Evolutionary conservation across 75 land plant species (phyloP), one percentile per base, ranked within the genome.

Genomic region (Pinus tabuliformis): DNA sequence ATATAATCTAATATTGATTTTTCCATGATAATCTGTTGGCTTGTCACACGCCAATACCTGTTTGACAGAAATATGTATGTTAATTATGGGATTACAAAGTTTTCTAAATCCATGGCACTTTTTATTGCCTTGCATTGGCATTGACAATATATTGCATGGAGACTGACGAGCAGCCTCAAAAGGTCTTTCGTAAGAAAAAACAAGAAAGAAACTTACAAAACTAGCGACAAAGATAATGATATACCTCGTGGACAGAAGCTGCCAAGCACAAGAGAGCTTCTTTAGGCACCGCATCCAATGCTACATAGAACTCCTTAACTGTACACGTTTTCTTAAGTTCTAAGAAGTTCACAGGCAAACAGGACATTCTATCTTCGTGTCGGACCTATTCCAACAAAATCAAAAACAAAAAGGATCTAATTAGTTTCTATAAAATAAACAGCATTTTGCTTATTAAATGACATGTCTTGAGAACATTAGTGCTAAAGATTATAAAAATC

Each of bases 211-310:
- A n/a, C 11, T 66, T 66, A 18, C 9, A 37, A 68, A 68, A 68
- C 49, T 39, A 68, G 42, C 42, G 20, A 36, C 49, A 64, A 9
- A 21, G 42, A 6, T 20, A 21, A 66, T 66, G 49, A 49, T 7
- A 45, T 80, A 96, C 99, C 93, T 89, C 84, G 60, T 96, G 94
- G 81, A 87, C 84, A 26, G 99, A 95, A 65, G 93, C 97, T 58
- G 92, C 90, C 82, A 90, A 81, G 78, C 99, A 96, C 33, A 82
- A 81, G 33, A 96, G 87, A 74, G 97, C 95, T 62, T 92, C 92
- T 56, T 82, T 86, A 68, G 99, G 97, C 11, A 78, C 84, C 6
- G 79, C 62, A 56, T 90, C 87, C 37, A 96, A 68, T 16, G 80
- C 80, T 57, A 58, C 85, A 75, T 84, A 90, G 52, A 96, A 86